Evolutionary conservation across 345 rosid genomes (phyloP).

Genomic region (Microthlaspi erraticum): DNA sequence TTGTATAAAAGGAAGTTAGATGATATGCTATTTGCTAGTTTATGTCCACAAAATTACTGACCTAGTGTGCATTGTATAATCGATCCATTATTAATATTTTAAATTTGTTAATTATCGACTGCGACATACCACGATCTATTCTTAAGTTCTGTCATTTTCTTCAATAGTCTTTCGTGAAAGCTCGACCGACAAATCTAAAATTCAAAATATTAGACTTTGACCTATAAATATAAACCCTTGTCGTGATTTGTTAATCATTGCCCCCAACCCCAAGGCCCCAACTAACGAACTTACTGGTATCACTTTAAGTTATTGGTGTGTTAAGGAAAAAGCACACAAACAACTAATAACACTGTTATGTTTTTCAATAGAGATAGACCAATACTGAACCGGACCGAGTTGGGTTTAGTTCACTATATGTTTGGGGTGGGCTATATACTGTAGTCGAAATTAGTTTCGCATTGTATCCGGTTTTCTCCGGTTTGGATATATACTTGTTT

Average conservation of each 20-base stretch:
- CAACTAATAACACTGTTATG: not conserved
- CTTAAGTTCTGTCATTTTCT: not conserved
- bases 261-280: too few relatives aligned
- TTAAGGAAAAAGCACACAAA: not conserved
- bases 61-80: not conserved
- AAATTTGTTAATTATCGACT: not conserved
- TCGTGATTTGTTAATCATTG: too few relatives aligned
- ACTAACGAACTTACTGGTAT: too few relatives aligned
- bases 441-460: not conserved
- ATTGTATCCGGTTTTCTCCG: not conserved
- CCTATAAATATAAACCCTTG: too few relatives aligned
- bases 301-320: too few relatives aligned
- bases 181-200: too few relatives aligned
- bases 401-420: not conserved
- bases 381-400: not conserved
- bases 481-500: not conserved
- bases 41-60: not conserved
- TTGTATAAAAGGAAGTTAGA: not conserved
- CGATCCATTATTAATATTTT: not conserved
- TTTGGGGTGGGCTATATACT: not conserved
- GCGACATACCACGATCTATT: conserved; percentile 5
- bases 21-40: not conserved
- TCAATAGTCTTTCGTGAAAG: not conserved
- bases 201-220: too few relatives aligned
- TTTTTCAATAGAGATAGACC: not conserved